Conservation (phyloP, 306 rosid genomes). For the Glycine latifolia region DNA sequence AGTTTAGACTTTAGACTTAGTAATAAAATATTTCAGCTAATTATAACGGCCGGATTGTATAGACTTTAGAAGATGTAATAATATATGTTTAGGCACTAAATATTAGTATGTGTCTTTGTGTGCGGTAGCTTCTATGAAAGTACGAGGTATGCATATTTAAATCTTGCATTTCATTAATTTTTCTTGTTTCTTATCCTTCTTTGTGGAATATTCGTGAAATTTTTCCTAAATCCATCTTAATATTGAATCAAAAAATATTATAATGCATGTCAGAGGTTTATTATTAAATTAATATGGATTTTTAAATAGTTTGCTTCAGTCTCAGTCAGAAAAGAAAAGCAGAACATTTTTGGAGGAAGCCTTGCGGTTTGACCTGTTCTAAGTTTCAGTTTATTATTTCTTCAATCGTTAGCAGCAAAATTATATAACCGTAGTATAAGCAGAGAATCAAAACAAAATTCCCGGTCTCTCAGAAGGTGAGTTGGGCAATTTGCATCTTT, state of each 20-base stretch:
- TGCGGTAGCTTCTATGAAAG: conserved; percentile 19
- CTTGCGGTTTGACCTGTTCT: background rate
- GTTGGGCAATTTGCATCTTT: background rate
- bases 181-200: background rate
- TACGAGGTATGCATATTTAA: background rate
- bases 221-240: conserved; percentile 7
- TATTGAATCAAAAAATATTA: background rate
- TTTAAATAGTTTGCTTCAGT: conserved; percentile 1
- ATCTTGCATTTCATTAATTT: background rate
- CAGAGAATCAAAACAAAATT: conserved; percentile 20
- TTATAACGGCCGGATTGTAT: background rate
- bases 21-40: no score
- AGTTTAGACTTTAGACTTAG: no score
- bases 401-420: background rate
- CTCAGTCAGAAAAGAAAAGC: background rate
- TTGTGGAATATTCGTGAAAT: background rate
- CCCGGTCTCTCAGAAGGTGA: background rate
- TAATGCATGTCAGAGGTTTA: background rate
- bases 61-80: background rate
- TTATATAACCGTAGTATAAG: background rate
- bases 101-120: background rate
- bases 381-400: background rate
- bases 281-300: background rate
- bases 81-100: background rate
- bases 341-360: background rate